Conservation (phyloP, 257 asterid species). For the Eustoma russellianum region DNA sequence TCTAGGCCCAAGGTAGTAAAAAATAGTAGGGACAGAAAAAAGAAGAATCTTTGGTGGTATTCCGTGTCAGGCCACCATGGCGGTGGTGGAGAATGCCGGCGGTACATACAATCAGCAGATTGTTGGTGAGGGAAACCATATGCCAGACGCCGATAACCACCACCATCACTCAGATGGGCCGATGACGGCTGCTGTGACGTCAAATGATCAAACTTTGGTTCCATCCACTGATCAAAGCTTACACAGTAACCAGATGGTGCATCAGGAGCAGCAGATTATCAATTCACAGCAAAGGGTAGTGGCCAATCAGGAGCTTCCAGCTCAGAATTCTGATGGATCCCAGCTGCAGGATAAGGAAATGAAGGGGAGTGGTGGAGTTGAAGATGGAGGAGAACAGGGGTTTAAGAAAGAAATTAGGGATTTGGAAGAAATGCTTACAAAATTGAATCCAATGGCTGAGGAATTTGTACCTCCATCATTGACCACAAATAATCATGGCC, state of each 20-base stretch:
- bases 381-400: slow-evolving; percentile 1
- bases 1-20: slow-evolving; percentile 8
- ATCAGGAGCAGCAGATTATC: slow-evolving; percentile 1
- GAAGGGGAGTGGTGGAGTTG: slow-evolving; percentile 11
- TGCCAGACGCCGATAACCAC: slow-evolving; percentile 22
- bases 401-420: slow-evolving; percentile 33
- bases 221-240: slow-evolving; percentile 4
- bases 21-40: not conserved
- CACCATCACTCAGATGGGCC: slow-evolving; percentile 29
- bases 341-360: slow-evolving; percentile 14
- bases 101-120: slow-evolving; percentile 42
- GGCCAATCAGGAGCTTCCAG: not conserved
- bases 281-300: slow-evolving; percentile 2
- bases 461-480: slow-evolving; percentile 65
- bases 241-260: not conserved
- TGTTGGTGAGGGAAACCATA: slow-evolving; percentile 23
- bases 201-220: not conserved
- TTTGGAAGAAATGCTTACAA: slow-evolving; percentile 60
- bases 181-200: slow-evolving; percentile 6
- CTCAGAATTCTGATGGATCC: slow-evolving; percentile 3
- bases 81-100: slow-evolving; percentile 78
- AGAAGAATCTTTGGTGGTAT: slow-evolving; percentile 1
- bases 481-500: slow-evolving; percentile 4
- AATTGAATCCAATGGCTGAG: slow-evolving; percentile 64
- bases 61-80: slow-evolving; percentile 45